A percentile compares a stretch with the other conserved stretches of the same genome.
Evolutionary conservation across 306 rosid species (phyloP).

Genomic region (Malus domestica): DNA sequence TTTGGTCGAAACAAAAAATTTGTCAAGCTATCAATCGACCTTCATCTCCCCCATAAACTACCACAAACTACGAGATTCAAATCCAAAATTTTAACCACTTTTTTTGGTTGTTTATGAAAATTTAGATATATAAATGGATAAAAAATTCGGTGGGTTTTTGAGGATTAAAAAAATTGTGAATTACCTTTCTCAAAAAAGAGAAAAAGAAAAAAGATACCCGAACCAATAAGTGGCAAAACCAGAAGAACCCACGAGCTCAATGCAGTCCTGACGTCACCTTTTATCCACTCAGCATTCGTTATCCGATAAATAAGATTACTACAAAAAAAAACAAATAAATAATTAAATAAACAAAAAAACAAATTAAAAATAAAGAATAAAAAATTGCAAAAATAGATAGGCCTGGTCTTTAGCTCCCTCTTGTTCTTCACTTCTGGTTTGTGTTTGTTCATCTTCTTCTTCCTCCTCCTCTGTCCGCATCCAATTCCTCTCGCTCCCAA

Average conservation of each 20-base stretch:
- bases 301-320: slow-evolving; percentile 10
- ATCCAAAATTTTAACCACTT: background rate
- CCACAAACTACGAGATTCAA: background rate
- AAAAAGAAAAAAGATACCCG: too few relatives aligned
- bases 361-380: background rate
- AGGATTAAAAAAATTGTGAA: too few relatives aligned
- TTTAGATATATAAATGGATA: background rate
- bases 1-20: too few relatives aligned
- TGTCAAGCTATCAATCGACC: background rate
- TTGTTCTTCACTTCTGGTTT: slow-evolving; percentile 13
- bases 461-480: slow-evolving; percentile 50
- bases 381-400: slow-evolving; percentile 5
- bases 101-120: background rate
- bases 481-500: slow-evolving; percentile 37
- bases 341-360: background rate
- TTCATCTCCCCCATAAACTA: too few relatives aligned
- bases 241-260: background rate
- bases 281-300: slow-evolving; percentile 43
- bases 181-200: too few relatives aligned
- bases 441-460: background rate
- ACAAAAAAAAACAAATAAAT: background rate
- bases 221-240: background rate
- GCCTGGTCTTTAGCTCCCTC: slow-evolving; percentile 8
- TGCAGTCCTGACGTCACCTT: slow-evolving; percentile 33
- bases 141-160: background rate